Evolutionary conservation across 441 rosid genomes (phyloP).

Genomic region (Omphalea diandra): DNA sequence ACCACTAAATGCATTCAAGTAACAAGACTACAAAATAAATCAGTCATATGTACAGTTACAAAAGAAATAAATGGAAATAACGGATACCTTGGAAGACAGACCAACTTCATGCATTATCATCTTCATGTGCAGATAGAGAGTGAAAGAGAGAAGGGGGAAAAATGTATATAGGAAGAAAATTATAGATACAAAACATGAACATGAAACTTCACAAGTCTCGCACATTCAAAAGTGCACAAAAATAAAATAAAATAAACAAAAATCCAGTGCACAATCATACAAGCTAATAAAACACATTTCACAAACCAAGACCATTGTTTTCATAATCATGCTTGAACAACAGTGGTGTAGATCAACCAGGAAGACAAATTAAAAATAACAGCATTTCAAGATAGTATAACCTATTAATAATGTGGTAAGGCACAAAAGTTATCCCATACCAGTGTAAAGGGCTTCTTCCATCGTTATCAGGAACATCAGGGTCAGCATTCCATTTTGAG

Average conservation of each 20-base stretch:
- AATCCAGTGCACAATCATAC: background rate
- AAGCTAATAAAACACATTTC: background rate
- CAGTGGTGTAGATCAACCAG: background rate
- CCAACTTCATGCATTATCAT: background rate
- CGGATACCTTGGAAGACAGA: background rate
- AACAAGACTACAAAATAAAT: background rate
- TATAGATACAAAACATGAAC: background rate
- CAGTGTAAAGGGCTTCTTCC: slow-evolving; percentile 95
- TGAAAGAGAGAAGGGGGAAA: background rate
- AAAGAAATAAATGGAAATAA: background rate
- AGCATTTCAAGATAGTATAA: slow-evolving; percentile 8
- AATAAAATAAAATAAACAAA: background rate
- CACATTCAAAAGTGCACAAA: background rate
- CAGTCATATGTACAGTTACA: background rate
- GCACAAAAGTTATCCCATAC: slow-evolving; percentile 44
- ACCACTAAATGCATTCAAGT: background rate
- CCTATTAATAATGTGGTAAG: slow-evolving; percentile 8
- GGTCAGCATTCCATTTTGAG: slow-evolving; percentile 96
- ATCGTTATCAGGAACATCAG: slow-evolving; percentile 85
- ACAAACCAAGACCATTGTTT: background rate
- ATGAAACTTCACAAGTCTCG: background rate
- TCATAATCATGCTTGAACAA: background rate
- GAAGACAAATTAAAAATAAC: background rate
- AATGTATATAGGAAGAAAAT: too few species aligned
- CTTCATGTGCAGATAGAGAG: background rate